A percentile compares a stretch with the other conserved stretches of the same genome.
Conservation (phyloP, 257 asterid species). For the Solanum ossicruentum region DNA sequence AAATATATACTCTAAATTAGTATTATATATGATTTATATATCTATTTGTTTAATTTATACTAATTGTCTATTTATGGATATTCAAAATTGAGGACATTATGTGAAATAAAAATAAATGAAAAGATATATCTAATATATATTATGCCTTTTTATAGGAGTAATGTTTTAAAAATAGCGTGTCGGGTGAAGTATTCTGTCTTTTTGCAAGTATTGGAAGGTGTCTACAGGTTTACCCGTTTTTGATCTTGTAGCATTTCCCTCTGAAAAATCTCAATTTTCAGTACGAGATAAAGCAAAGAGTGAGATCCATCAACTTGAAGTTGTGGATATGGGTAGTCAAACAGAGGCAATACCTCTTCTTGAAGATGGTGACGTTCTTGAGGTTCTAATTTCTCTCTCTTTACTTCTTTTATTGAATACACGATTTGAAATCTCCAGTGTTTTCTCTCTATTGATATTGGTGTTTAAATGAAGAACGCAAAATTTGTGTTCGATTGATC, state of each 20-base stretch:
- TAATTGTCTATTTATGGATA: background rate
- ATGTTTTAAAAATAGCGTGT: background rate
- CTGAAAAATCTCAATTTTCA: background rate
- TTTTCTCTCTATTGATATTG: background rate
- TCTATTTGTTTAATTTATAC: background rate
- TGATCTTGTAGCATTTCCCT: background rate
- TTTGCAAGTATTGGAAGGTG: background rate
- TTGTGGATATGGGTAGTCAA: conserved; percentile 32
- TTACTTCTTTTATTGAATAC: background rate
- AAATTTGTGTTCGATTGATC: background rate
- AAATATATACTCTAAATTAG: no score
- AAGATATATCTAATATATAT: no score
- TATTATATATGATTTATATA: background rate
- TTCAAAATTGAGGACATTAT: background rate
- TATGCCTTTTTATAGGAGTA: background rate
- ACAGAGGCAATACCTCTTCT: conserved; percentile 56
- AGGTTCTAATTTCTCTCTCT: conserved; percentile 25
- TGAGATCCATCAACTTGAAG: conserved; percentile 1
- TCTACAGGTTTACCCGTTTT: background rate
- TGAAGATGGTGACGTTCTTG: conserved; percentile 43
- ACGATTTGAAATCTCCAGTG: background rate
- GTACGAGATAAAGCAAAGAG: background rate
- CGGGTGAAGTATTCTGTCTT: background rate
- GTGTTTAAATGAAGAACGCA: background rate
- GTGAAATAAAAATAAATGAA: no score